Percentiles rank a stretch among this genome's conserved stretches.
phyloP scores from a whole-genome alignment of 208 protist genomes.

The Lotmaria passim region DNA sequence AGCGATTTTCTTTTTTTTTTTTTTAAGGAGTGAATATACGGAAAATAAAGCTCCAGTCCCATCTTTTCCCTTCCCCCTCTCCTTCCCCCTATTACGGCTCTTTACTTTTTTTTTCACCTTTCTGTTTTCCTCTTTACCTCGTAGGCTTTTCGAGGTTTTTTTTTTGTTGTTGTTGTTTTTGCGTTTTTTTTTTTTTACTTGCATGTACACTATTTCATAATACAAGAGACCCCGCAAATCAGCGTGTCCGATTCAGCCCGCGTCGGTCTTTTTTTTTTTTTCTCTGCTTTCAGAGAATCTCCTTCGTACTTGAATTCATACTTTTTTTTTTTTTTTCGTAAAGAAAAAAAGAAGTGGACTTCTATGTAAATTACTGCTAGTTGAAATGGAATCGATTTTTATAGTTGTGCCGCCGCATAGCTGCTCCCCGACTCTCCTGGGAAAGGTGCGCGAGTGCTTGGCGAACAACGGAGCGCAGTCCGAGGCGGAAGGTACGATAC shows the following conservation, averaged over 20 bases:
- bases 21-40: too few relatives aligned
- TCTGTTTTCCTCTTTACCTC: neutral
- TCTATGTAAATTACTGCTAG: too few relatives aligned
- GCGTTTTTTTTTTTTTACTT: slow-evolving; percentile 1
- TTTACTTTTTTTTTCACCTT: too few relatives aligned
- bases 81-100: too few relatives aligned
- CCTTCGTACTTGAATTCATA: neutral
- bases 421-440: neutral
- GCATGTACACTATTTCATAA: too few relatives aligned
- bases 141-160: neutral
- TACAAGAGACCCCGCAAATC: too few relatives aligned
- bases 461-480: slow-evolving; percentile 38
- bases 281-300: neutral
- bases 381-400: slow-evolving; percentile 17
- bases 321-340: slow-evolving; percentile 3
- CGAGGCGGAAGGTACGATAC: slow-evolving; percentile 50
- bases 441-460: slow-evolving; percentile 5
- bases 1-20: too few relatives aligned
- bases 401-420: neutral
- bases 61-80: too few relatives aligned
- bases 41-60: too few relatives aligned
- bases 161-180: neutral
- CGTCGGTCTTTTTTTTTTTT: too few relatives aligned
- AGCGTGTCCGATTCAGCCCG: too few relatives aligned
- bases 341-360: too few relatives aligned